Base-by-base conservation (phyloP, 768 basidiomycete species). In the Collybiopsis confluens region DNA sequence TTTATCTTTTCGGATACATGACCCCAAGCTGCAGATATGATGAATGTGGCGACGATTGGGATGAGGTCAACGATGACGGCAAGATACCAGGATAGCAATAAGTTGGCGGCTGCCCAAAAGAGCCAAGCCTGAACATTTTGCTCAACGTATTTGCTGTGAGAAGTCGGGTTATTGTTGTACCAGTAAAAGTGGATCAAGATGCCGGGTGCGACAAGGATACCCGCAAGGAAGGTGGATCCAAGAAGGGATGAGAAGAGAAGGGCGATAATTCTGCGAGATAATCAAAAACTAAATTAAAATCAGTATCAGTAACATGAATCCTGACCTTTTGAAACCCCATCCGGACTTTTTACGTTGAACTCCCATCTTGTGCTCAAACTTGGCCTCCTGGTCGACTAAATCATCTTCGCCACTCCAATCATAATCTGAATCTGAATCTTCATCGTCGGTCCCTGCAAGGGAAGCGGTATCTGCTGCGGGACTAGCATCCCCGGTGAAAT, bases 381-480 rank as follows among this genome's bases (percentile, higher is more conserved):
- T 84, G 41, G 81, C 80, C 57, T 86, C 85, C 61, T 86, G 76
- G 56, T 90, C 83, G 0, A 76, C 79, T 16, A 92, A 71, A 61
- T 91, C 87, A 52, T 88, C 88, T 58, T 91, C 90, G 16, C 74
- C 85, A 36, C 83, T 85, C 88, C 88, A 90, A 63, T 91, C 84
- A 55, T 83, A 88, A n/a, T 80, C 75, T 1, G 77, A 68, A 0
- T 67, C 73, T 0, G 78, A 76, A 10, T 79, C 79, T 20, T 86
- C 83, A 9, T 84, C 85, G 46, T 86, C 84, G 3, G 78, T 80
- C 37, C 68, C 75, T 26, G 70, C 75, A 15, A 78, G 65, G 2
- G 83, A 83, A 16, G 81, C 59, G 23, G 64, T 58, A 65, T 55
- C 15, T 57, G n/a, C n/a, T n/a, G 40, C 40, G 70, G 43, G 41